Evolutionary conservation across 441 rosid species (phyloP).

Genomic region (Euphorbia corollata): DNA sequence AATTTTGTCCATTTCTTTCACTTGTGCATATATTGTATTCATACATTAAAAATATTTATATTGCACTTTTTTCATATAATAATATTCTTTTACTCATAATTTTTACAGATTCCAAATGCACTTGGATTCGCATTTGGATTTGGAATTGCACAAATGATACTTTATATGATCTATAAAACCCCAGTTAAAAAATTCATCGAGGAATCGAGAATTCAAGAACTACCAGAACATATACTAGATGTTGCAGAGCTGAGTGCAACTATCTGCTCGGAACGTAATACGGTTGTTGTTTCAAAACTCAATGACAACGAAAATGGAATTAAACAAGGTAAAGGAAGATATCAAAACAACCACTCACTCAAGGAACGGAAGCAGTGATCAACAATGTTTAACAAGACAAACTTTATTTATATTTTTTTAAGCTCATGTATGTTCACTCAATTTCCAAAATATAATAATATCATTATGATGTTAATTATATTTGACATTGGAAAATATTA

Average conservation of each 20-base stretch:
- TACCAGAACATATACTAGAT: conserved; percentile 52
- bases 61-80: not conserved
- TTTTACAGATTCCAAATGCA: conserved; percentile 61
- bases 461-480: conserved; percentile 6
- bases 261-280: conserved; percentile 31
- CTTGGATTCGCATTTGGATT: conserved; percentile 70
- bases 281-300: conserved; percentile 31
- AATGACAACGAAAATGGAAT: conserved; percentile 25
- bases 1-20: conserved; percentile 25
- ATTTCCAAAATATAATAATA: no score
- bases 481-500: not conserved
- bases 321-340: conserved; percentile 10
- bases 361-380: not conserved
- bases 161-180: conserved; percentile 57
- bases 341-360: conserved; percentile 4
- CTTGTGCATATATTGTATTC: conserved; percentile 13
- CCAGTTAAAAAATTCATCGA: conserved; percentile 30
- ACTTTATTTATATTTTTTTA: not conserved
- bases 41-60: conserved; percentile 8
- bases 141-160: conserved; percentile 66
- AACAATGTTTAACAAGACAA: conserved; percentile 9
- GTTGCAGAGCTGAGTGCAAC: conserved; percentile 38
- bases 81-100: not conserved
- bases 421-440: not conserved
- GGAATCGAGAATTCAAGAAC: conserved; percentile 40